phyloP scores from a whole-genome alignment of 306 rosid species.

The Medicago ruthenica region DNA sequence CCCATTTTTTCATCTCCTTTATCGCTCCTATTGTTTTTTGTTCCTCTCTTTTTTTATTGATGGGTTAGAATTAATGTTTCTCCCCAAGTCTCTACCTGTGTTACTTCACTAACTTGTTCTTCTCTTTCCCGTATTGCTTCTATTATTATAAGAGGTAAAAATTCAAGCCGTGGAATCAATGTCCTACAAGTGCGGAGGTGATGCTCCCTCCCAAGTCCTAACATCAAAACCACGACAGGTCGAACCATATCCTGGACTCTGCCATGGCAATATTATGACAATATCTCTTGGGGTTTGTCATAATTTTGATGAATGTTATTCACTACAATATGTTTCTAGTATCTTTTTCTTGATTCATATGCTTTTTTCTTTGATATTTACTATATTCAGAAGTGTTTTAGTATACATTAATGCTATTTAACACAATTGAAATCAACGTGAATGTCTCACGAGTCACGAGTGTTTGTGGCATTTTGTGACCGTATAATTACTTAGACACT shows the following conservation, averaged over 20 bases:
- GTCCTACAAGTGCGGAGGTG: neutral
- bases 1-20: neutral
- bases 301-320: neutral
- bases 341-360: neutral
- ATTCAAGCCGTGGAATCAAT: neutral
- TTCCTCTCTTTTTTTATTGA: neutral
- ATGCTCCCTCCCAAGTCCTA: neutral
- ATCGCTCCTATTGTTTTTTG: neutral
- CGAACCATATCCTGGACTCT: neutral
- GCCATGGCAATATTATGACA: too few species aligned
- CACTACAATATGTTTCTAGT: neutral
- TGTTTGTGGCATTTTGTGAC: too few species aligned
- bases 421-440: too few species aligned
- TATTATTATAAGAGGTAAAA: neutral
- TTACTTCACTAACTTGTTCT: neutral
- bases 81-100: neutral
- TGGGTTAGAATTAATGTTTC: neutral
- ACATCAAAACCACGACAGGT: neutral
- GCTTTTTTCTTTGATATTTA: neutral
- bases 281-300: too few species aligned
- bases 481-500: too few species aligned
- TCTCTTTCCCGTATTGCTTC: neutral
- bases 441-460: too few species aligned
- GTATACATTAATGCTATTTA: too few species aligned
- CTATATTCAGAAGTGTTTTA: conserved; percentile 9